Base-by-base conservation (phyloP, 2,329 filamentous ascomycete species). In the Arthroderma sp. region DNA sequence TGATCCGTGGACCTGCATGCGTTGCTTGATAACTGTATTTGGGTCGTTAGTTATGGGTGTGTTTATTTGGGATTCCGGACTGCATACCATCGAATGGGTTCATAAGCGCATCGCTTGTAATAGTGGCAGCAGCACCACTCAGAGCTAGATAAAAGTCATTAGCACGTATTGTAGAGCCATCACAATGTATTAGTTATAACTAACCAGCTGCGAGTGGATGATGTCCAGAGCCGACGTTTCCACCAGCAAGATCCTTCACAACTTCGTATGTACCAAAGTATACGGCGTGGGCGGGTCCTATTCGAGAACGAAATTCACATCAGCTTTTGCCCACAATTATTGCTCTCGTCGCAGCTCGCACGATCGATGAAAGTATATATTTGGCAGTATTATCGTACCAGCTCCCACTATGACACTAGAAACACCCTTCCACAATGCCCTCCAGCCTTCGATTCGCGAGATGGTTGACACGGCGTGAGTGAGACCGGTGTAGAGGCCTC, bases 231-330 rank as follows among this genome's bases (percentile, higher is more conserved):
- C 81, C 84, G 68, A 86, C 83, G 70, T 97, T 97, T 52, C 91
- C 93, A 59, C 93, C 93, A 77, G 95, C 93, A 47, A 91, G 76
- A 67, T 98, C 91, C 78, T 98, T 98, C 61, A 97, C 91, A 59
- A 88, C 84, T 77, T 98, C 93, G 72, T 97, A 98, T 41, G 93
- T 97, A 57, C 91, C 91, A 73, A 98, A 98, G 73, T 98, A 97
- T 59, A 98, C 90, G 47, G 93, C 93, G 69, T 98, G 93, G 60
- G 93, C 93, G 65, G 93, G 93, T 63, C 91, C 91, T 95, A 66
- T 65, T 54, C 2, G 17, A 13, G 41, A 33, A 17, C 17, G 41
- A 39, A 38, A 38, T 37, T 39, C 11, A 54, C 19, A 54, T 38
- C 33, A 54, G 37, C 23, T 38, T 28, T 5, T 15, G 51, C 19